phyloP scores from a whole-genome alignment of 192 early-diverging fungal genomes.

The Backusella mclennaniae region DNA sequence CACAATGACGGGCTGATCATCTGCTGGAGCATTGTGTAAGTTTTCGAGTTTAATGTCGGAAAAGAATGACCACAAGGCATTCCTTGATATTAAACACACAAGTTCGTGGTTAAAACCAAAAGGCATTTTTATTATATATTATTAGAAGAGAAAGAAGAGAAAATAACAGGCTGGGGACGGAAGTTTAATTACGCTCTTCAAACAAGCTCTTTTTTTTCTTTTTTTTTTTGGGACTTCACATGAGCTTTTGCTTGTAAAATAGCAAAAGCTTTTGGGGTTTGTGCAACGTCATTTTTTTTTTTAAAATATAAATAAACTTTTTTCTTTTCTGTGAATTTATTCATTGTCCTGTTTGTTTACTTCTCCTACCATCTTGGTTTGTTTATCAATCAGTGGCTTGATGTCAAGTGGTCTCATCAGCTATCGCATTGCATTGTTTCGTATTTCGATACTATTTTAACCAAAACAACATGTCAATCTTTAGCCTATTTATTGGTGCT shows the following conservation, averaged over 20 bases:
- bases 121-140: constrained; percentile 28
- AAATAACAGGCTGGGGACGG: background rate
- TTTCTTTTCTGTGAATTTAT: background rate
- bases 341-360: background rate
- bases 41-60: constrained; percentile 35
- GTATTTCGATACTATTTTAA: no score
- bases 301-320: background rate
- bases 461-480: no score
- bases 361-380: background rate
- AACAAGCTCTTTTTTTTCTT: background rate
- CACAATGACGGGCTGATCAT: constrained; percentile 39
- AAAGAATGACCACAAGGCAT: constrained; percentile 41
- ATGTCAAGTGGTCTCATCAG: background rate
- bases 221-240: constrained; percentile 2
- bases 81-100: constrained; percentile 31
- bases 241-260: background rate
- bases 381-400: background rate
- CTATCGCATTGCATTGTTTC: no score
- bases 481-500: no score
- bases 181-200: background rate
- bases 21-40: constrained; percentile 35
- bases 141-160: background rate
- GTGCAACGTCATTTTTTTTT: background rate
- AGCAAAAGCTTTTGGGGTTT: background rate
- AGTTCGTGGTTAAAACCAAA: constrained; percentile 41